Evolutionary conservation across 345 rosid genomes (phyloP).

Genomic region (Geranium rotundifolium): DNA sequence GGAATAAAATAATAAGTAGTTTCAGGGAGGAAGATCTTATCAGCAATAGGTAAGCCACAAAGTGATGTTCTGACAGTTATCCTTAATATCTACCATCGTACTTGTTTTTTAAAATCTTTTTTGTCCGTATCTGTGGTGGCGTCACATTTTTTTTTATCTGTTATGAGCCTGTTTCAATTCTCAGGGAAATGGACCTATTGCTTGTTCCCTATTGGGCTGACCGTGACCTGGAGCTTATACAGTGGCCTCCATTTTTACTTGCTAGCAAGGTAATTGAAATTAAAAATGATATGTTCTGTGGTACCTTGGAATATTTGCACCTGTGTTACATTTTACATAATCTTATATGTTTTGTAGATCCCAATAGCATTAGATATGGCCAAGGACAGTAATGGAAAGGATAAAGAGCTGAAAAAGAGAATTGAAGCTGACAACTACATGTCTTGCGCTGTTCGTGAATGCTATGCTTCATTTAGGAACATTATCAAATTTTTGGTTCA

Average conservation of each 20-base stretch:
- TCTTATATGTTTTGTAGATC: conserved; percentile 34
- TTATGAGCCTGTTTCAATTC: conserved; percentile 4
- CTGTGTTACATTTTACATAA: neutral
- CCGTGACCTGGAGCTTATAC: conserved; percentile 73
- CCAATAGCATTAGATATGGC: conserved; percentile 99
- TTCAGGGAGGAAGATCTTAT: conserved; percentile 97
- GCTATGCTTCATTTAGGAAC: conserved; percentile 86
- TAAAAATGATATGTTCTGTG: neutral
- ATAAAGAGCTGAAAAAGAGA: conserved; percentile 79
- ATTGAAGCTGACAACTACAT: conserved; percentile 61
- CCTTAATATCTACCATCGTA: neutral
- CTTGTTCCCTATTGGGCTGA: conserved; percentile 99
- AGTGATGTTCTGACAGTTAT: conserved; percentile 4
- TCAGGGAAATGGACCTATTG: conserved; percentile 92
- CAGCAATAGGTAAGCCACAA: conserved; percentile 41
- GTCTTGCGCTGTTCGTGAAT: conserved; percentile 90
- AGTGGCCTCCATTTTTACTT: conserved; percentile 97
- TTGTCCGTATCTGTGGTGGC: neutral
- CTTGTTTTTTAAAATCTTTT: neutral
- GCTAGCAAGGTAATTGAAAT: conserved; percentile 82
- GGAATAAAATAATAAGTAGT: conserved; percentile 94
- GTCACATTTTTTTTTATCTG: neutral
- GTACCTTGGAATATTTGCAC: neutral
- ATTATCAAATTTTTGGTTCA: conserved; percentile 71
- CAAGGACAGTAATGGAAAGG: conserved; percentile 88